Evolutionary conservation across 768 basidiomycete genomes (phyloP), one percentile per base, ranked within the genome.

Genomic region (Pluteus cervinus): DNA sequence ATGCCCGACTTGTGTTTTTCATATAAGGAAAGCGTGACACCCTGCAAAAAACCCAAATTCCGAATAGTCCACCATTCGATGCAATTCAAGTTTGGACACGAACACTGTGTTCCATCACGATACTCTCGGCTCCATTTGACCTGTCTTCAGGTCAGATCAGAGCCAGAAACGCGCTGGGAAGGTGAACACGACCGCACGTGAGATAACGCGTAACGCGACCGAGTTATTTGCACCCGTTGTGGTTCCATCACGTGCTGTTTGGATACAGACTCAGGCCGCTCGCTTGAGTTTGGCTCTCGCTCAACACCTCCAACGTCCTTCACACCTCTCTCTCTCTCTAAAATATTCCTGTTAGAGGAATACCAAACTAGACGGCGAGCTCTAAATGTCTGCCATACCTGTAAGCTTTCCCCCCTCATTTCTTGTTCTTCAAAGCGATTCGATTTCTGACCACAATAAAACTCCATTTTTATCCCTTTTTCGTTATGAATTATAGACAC

Each of bases 311-410:
- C 50, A 47, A 37, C 51, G 50, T 35, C 41, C 21, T 26, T 37
- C 23, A 39, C 18, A 35, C 35, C 26, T 42, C 33, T 36, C 23
- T 24, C 36, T 47, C 42, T 42, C 43, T 42, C 32, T 32, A 10
- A 23, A 37, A 33, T 43, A 37, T 21, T 16, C 35, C 36, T 35
- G 31, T 41, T 33, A 46, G 51, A 52, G 47, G 46, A 47, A 54
- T 49, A 43, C 41, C 35, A 31, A 37, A 46, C n/a, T n/a, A 47
- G 39, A 25, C 40, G 48, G 44, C 50, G 47, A 56, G 47, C 48
- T 49, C 43, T 40, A 20, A 29, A 72, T 73, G 70, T 67, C 71
- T 44, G 67, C 69, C 50, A 64, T 73, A 44, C 66, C 71, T 41
- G 71, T 70, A 48, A 46, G 69, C 45, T 29, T 33, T 33, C 6